Conservation (phyloP, 2,329 filamentous ascomycete species). For the Capronia americana region DNA sequence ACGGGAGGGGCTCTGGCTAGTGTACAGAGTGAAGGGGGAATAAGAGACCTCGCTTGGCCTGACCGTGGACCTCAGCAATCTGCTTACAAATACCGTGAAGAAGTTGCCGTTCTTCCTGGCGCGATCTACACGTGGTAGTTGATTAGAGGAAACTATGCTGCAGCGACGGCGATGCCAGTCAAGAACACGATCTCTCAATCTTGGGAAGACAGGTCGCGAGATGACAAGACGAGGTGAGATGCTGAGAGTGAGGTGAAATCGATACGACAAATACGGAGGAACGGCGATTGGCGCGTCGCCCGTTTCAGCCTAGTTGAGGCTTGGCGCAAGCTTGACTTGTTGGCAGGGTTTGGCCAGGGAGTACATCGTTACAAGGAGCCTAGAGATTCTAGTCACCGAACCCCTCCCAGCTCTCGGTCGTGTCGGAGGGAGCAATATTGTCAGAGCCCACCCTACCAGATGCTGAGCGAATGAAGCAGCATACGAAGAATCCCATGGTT, state of each 20-base stretch:
- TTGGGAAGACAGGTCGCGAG: neutral
- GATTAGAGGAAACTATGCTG: neutral
- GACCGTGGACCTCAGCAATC: neutral
- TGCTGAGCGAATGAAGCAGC: slow-evolving; percentile 72
- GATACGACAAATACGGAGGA: neutral
- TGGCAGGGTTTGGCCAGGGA: neutral
- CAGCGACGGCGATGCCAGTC: neutral
- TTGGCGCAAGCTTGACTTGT: neutral
- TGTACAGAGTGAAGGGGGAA: neutral
- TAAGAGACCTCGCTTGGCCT: neutral
- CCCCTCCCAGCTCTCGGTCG: slow-evolving; percentile 52
- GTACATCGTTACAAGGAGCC: neutral
- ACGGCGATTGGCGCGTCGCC: neutral
- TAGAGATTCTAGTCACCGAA: slow-evolving; percentile 42
- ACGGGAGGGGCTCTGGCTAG: neutral
- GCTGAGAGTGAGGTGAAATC: neutral
- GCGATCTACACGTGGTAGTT: neutral
- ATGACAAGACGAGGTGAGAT: neutral
- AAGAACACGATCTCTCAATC: neutral
- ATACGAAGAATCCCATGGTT: slow-evolving; percentile 95
- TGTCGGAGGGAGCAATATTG: slow-evolving; percentile 39
- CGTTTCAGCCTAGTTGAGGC: neutral
- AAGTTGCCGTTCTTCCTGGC: neutral
- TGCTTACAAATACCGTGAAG: slow-evolving; percentile 9
- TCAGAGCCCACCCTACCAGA: slow-evolving; percentile 10